phyloP scores from a whole-genome alignment of 495 filamentous ascomycete species.

The Cenococcum geophilum region DNA sequence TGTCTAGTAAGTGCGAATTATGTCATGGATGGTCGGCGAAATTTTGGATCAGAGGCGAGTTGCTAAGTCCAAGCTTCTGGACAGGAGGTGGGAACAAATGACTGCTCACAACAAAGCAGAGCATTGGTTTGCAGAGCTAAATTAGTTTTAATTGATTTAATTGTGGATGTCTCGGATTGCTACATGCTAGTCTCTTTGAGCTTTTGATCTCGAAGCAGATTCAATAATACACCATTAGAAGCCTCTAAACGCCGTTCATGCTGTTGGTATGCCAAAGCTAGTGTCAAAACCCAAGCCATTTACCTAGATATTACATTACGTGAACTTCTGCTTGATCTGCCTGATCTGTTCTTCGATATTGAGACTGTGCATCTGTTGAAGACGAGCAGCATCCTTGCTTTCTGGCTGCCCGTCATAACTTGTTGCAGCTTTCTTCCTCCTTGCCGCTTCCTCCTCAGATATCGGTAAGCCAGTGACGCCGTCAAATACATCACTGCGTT shows the following conservation, averaged over 20 bases:
- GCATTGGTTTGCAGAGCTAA: too few relatives aligned
- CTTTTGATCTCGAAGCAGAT: too few relatives aligned
- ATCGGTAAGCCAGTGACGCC: constrained; percentile 58
- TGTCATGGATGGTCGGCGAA: neutral
- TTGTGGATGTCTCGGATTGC: too few relatives aligned
- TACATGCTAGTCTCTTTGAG: too few relatives aligned
- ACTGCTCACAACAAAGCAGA: too few relatives aligned
- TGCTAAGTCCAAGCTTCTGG: neutral
- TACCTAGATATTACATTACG: neutral
- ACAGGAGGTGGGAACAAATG: too few relatives aligned
- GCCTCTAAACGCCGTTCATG: constrained; percentile 1
- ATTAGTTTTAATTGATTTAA: too few relatives aligned
- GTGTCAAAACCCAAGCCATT: neutral
- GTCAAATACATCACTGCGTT: constrained; percentile 89
- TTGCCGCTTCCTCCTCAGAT: constrained; percentile 65
- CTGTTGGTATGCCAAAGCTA: constrained; percentile 2
- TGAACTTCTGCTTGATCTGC: constrained; percentile 59
- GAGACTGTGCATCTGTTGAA: constrained; percentile 54
- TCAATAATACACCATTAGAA: neutral
- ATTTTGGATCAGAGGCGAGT: neutral
- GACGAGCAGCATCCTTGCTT: constrained; percentile 49
- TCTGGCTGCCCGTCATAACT: constrained; percentile 61
- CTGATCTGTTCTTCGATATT: constrained; percentile 70
- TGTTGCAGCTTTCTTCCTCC: constrained; percentile 65
- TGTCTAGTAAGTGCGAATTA: neutral